Percentiles rank a stretch among this genome's conserved stretches.
Evolutionary conservation across 2,329 filamentous ascomycete genomes (phyloP).

Genomic region (Claviceps maximensis): DNA sequence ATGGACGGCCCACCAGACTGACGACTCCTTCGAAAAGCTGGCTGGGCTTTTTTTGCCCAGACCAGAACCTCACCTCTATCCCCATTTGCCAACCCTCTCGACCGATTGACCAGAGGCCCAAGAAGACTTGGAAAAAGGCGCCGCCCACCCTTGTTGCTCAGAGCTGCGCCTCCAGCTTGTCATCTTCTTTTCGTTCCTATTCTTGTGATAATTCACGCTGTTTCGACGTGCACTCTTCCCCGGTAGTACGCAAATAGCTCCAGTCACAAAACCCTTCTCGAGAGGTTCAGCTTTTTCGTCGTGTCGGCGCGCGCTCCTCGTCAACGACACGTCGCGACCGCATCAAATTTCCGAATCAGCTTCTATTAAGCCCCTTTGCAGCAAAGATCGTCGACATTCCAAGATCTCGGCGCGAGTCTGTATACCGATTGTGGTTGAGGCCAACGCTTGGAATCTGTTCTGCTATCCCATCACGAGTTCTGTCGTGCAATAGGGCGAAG

Average conservation of each 20-base stretch:
- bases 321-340: slow-evolving; percentile 2
- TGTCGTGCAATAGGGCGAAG: not conserved
- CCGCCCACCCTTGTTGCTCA: slow-evolving; percentile 10
- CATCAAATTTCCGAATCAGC: not conserved
- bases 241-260: not conserved
- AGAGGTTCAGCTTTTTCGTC: not conserved
- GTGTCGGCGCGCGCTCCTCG: not conserved
- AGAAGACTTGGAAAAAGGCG: slow-evolving; percentile 16
- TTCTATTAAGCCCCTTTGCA: not conserved
- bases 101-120: slow-evolving; percentile 5
- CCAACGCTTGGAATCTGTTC: not conserved
- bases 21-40: slow-evolving; percentile 16
- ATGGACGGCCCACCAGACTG: not conserved
- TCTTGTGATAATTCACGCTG: slow-evolving; percentile 5
- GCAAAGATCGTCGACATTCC: not conserved
- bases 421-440: not conserved
- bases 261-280: not conserved
- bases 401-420: not conserved
- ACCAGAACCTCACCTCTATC: slow-evolving; percentile 13
- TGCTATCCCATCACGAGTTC: not conserved
- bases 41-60: slow-evolving; percentile 11
- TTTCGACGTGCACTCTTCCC: not conserved
- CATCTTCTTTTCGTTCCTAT: not conserved
- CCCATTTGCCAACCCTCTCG: not conserved
- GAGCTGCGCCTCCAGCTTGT: slow-evolving; percentile 8